Evolutionary conservation across 2,329 filamentous ascomycete genomes (phyloP).

Genomic region (Botrytis squamosa): DNA sequence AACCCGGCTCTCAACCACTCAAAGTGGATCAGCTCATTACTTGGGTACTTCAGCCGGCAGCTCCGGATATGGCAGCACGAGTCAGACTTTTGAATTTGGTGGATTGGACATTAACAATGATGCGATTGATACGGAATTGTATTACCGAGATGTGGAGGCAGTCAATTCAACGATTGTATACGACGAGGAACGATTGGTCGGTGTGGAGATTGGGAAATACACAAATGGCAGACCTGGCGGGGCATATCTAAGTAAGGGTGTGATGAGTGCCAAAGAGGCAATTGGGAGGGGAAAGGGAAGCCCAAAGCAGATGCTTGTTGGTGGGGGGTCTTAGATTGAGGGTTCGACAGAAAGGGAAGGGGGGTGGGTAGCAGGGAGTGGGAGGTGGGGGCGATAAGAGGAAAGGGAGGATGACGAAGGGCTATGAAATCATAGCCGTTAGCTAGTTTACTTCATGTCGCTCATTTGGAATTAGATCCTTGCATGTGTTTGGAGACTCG

Average conservation of each 20-base stretch:
- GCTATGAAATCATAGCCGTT: background rate
- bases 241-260: constrained; percentile 23
- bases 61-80: constrained; percentile 54
- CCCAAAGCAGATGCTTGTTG: constrained; percentile 32
- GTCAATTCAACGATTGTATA: constrained; percentile 52
- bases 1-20: constrained; percentile 49
- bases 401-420: background rate
- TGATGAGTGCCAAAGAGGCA: constrained; percentile 38
- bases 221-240: constrained; percentile 11
- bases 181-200: constrained; percentile 47
- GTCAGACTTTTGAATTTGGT: constrained; percentile 55
- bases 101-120: constrained; percentile 42
- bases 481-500: background rate
- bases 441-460: background rate
- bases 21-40: constrained; percentile 59
- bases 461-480: background rate
- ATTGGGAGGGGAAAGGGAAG: constrained; percentile 42
- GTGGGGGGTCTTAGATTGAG: constrained; percentile 18
- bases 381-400: background rate
- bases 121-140: constrained; percentile 41
- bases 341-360: background rate
- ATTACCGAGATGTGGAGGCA: constrained; percentile 55
- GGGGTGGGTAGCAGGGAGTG: background rate
- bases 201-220: constrained; percentile 27
- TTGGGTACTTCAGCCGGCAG: constrained; percentile 48